Percentiles rank a stretch among this genome's conserved stretches.
phyloP scores from a whole-genome alignment of 2,329 filamentous ascomycete species.

The Diplodia mutila region DNA sequence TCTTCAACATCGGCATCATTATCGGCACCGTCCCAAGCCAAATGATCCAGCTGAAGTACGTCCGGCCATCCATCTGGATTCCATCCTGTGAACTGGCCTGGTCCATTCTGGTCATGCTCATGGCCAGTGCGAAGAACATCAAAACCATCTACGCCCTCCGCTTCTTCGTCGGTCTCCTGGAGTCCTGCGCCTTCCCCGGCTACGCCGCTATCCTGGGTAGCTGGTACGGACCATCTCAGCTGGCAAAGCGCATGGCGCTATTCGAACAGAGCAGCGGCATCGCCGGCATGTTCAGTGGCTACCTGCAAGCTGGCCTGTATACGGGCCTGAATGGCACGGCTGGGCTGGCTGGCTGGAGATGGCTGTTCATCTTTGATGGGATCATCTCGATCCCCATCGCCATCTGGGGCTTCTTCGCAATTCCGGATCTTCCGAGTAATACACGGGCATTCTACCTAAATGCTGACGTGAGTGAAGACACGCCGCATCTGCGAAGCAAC shows the following conservation, averaged over 20 bases:
- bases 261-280: slow-evolving; percentile 36
- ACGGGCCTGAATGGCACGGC: slow-evolving; percentile 32
- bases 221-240: slow-evolving; percentile 37
- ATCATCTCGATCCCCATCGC: slow-evolving; percentile 38
- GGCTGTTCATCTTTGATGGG: slow-evolving; percentile 38
- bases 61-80: slow-evolving; percentile 23
- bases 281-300: slow-evolving; percentile 38
- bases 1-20: slow-evolving; percentile 25
- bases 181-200: slow-evolving; percentile 40
- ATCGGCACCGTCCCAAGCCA: slow-evolving; percentile 21
- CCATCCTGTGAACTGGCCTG: slow-evolving; percentile 22
- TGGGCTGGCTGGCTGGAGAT: slow-evolving; percentile 36
- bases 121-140: slow-evolving; percentile 22
- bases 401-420: slow-evolving; percentile 35
- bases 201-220: slow-evolving; percentile 42
- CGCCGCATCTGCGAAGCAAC: neutral
- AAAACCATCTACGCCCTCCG: slow-evolving; percentile 36
- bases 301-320: slow-evolving; percentile 41
- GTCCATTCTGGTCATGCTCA: slow-evolving; percentile 24
- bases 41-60: slow-evolving; percentile 24
- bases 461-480: slow-evolving; percentile 24
- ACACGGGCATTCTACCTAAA: slow-evolving; percentile 31
- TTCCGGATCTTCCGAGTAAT: slow-evolving; percentile 36
- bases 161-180: slow-evolving; percentile 42
- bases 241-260: slow-evolving; percentile 38